Percentiles rank a stretch among this genome's conserved stretches.
These are phyloP conservation scores for Mycena sp. DNA, from an alignment of 1,284 basidiomycete species.

Conservation along the genomic window DNA sequence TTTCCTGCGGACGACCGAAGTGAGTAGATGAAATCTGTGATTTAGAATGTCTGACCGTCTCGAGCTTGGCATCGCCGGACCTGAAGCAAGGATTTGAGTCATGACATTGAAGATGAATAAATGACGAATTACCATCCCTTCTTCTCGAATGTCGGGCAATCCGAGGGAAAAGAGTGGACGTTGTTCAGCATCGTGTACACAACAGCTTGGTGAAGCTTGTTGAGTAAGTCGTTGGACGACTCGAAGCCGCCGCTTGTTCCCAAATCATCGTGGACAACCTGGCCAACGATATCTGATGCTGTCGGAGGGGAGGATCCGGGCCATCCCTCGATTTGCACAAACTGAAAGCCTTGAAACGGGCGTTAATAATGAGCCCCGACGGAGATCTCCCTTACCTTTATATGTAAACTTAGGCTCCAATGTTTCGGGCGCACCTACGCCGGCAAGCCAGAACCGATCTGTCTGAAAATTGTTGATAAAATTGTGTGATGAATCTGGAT, in stretches of 20 bases:
- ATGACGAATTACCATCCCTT: slow-evolving; percentile 36
- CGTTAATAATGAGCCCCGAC: not conserved
- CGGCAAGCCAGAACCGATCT: slow-evolving; percentile 37
- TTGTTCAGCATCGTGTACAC: slow-evolving; percentile 34
- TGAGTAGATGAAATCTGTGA: not conserved
- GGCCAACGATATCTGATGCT: slow-evolving; percentile 30
- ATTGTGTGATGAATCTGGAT: slow-evolving; percentile 30
- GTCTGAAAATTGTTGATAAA: slow-evolving; percentile 38
- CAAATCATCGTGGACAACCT: slow-evolving; percentile 35
- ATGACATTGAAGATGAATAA: too few species aligned
- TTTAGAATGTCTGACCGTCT: slow-evolving; percentile 7
- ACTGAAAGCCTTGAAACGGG: slow-evolving; percentile 31
- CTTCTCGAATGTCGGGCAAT: slow-evolving; percentile 41
- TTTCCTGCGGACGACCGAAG: slow-evolving; percentile 1
- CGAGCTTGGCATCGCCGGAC: slow-evolving; percentile 34
- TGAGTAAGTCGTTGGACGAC: slow-evolving; percentile 31
- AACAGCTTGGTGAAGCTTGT: slow-evolving; percentile 33
- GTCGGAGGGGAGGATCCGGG: slow-evolving; percentile 31
- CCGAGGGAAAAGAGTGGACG: slow-evolving; percentile 38
- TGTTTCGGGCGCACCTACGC: slow-evolving; percentile 31
- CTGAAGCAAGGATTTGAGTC: not conserved
- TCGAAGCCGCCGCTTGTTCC: slow-evolving; percentile 25
- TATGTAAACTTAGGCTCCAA: slow-evolving; percentile 38
- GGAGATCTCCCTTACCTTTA: slow-evolving; percentile 16
- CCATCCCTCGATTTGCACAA: slow-evolving; percentile 35